Conservation (phyloP, 345 rosid species). For the Bruguiera gymnorhiza region DNA sequence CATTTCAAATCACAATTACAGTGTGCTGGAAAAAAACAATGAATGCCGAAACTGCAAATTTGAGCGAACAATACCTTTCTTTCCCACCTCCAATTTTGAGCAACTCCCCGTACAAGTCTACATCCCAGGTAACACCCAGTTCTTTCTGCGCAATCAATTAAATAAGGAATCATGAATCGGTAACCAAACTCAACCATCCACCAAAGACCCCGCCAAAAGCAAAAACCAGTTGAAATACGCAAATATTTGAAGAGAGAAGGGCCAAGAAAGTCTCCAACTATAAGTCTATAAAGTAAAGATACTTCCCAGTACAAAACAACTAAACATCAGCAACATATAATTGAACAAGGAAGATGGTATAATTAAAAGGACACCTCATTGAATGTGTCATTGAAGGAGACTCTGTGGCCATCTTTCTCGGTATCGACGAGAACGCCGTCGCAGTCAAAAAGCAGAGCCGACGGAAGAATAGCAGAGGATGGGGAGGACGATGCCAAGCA, state of each 20-base stretch:
- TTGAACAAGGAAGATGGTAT: not conserved
- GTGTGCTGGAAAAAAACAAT: not conserved
- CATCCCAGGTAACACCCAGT: constrained; percentile 84
- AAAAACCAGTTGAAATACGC: not conserved
- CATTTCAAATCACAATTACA: not conserved
- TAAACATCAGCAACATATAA: not conserved
- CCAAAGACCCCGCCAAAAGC: not conserved
- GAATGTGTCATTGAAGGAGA: constrained; percentile 95
- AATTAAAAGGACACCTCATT: constrained; percentile 43
- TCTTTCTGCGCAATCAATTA: constrained; percentile 48
- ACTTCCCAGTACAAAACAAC: not conserved
- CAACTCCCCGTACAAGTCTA: constrained; percentile 84
- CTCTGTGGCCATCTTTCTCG: constrained; percentile 89
- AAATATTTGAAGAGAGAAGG: not conserved
- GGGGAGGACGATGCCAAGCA: constrained; percentile 43
- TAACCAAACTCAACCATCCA: not conserved
- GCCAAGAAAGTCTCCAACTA: not conserved
- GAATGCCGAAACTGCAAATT: not conserved
- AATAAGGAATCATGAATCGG: constrained; percentile 4
- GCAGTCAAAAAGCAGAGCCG: constrained; percentile 85
- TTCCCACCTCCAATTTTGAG: constrained; percentile 97
- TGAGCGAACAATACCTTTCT: constrained; percentile 52
- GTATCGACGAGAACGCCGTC: constrained; percentile 98
- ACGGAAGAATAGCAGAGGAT: constrained; percentile 49
- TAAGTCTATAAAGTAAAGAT: not conserved